A percentile compares a stretch with the other conserved stretches of the same genome.
These are phyloP conservation scores for Haplosporangium sp. DNA, from an alignment of 371 early-diverging fungal species.

Conservation along the genomic window DNA sequence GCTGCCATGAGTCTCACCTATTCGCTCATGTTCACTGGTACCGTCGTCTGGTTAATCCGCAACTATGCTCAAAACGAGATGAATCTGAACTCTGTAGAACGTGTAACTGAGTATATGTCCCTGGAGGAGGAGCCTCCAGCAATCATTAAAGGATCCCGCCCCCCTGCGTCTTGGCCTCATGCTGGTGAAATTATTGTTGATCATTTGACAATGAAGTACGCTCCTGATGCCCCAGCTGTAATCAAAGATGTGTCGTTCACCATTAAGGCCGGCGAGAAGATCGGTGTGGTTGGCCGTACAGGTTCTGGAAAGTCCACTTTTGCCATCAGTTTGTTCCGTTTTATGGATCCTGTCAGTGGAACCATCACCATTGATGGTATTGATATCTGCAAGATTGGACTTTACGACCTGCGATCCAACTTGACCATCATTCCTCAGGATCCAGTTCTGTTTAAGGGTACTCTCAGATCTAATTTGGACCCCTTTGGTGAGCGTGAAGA, in stretches of 20 bases:
- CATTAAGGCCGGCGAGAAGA: conserved; percentile 56
- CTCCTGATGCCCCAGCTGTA: conserved; percentile 75
- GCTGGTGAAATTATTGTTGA: conserved; percentile 74
- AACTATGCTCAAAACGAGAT: conserved; percentile 81
- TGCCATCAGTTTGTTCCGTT: conserved; percentile 75
- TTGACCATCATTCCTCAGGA: conserved; percentile 84
- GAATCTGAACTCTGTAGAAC: conserved; percentile 72
- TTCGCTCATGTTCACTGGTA: conserved; percentile 70
- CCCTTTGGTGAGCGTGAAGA: conserved; percentile 72
- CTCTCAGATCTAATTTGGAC: conserved; percentile 76
- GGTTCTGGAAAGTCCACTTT: conserved; percentile 82
- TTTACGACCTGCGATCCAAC: conserved; percentile 71
- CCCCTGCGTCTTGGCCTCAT: conserved; percentile 78
- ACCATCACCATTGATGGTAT: conserved; percentile 75
- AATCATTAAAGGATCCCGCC: conserved; percentile 49
- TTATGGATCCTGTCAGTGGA: conserved; percentile 74
- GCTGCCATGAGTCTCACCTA: conserved; percentile 85
- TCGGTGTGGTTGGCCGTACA: conserved; percentile 64
- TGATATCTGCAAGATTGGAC: conserved; percentile 72
- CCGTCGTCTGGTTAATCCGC: conserved; percentile 84
- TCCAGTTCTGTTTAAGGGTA: conserved; percentile 73
- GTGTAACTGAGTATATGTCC: conserved; percentile 71
- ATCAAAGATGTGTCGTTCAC: conserved; percentile 65
- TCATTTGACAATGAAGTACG: conserved; percentile 75
- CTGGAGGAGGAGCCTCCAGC: conserved; percentile 73